Evolutionary conservation across 2,329 filamentous ascomycete species (phyloP).

Genomic region (Fusarium sp.): DNA sequence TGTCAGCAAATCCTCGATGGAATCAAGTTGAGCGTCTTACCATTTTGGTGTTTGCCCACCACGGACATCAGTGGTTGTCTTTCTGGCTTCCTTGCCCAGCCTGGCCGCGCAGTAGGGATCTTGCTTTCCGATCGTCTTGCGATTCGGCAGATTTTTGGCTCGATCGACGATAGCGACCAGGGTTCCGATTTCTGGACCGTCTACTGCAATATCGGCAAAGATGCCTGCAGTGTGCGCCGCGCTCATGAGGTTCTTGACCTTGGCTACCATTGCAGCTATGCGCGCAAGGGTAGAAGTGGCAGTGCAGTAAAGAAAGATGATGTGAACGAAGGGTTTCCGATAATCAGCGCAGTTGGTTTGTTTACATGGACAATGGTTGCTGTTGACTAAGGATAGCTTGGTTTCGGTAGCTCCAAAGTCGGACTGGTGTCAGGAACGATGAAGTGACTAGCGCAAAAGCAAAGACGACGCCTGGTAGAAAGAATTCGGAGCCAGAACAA

Average conservation of each 20-base stretch:
- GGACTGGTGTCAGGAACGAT: constrained; percentile 30
- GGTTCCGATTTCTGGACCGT: constrained; percentile 93
- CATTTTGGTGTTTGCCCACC: constrained; percentile 96
- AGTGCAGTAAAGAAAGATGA: background rate
- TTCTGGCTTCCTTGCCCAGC: constrained; percentile 96
- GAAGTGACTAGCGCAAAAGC: constrained; percentile 22
- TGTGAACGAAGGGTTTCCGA: constrained; percentile 6
- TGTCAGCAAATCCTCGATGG: background rate
- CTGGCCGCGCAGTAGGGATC: constrained; percentile 96
- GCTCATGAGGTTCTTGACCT: constrained; percentile 69
- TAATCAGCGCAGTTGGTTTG: constrained; percentile 33
- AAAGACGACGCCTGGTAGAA: constrained; percentile 15
- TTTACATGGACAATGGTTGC: constrained; percentile 45
- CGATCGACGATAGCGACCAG: constrained; percentile 92
- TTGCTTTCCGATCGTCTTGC: constrained; percentile 98
- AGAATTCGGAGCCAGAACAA: constrained; percentile 22
- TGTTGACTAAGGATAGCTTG: constrained; percentile 34
- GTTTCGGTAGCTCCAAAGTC: constrained; percentile 33
- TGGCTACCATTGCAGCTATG: constrained; percentile 61
- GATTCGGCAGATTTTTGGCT: constrained; percentile 96
- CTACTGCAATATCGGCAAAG: constrained; percentile 91
- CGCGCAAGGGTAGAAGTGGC: constrained; percentile 15
- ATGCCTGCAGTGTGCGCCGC: constrained; percentile 89
- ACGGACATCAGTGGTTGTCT: constrained; percentile 92
- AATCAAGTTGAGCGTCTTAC: constrained; percentile 61